Evolutionary conservation across 345 rosid genomes (phyloP), one percentile per base, ranked within the genome.

Genomic region (Gossypium ekmanianum): DNA sequence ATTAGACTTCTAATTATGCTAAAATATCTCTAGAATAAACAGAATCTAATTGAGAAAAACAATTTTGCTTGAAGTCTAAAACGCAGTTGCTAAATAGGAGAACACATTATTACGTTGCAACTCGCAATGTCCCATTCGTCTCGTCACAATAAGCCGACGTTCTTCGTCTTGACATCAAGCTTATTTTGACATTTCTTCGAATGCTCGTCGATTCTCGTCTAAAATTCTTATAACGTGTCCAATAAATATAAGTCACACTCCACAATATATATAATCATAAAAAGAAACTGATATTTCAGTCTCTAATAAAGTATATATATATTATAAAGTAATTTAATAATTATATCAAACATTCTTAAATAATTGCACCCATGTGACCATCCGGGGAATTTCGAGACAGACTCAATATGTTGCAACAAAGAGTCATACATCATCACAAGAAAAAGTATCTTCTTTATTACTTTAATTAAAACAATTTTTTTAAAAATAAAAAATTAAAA

Each of bases 41-140:
- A 34, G 0, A 34, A 0, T 34, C 1, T 0, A 34, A 4, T 5
- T 34, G 0, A 0, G 1, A 34, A 1, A 34, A 34, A 0, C 0
- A 34, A 0, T 5, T 5, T 0, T 34, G 0, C 1, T 34, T 34
- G 41, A 34, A 5, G 1, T 34, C 1, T 34, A 34, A 34, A 34
- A 34, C 1, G 0, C 0, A 1, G 1, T 34, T 34, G 1, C 1
- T 1, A 1, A 34, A 34, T 34, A 34, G 1, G 41, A 34, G 7
- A 34, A 34, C 7, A 34, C 7, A 6, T 34, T 5, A 6, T 34
- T 7, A 34, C 41, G 1, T 34, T 20, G 22, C 22, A 20, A 20
- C 22, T 20, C 1, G 0, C 41, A 34, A 34, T 6, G 7, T 34
- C 41, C 0, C 41, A 34, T 34, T 34, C 41, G 0, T 34, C 39